These are phyloP conservation scores for Suhomyces coccinellae DNA, from an alignment of 1,139 yeast species.

Conservation along the genomic window DNA sequence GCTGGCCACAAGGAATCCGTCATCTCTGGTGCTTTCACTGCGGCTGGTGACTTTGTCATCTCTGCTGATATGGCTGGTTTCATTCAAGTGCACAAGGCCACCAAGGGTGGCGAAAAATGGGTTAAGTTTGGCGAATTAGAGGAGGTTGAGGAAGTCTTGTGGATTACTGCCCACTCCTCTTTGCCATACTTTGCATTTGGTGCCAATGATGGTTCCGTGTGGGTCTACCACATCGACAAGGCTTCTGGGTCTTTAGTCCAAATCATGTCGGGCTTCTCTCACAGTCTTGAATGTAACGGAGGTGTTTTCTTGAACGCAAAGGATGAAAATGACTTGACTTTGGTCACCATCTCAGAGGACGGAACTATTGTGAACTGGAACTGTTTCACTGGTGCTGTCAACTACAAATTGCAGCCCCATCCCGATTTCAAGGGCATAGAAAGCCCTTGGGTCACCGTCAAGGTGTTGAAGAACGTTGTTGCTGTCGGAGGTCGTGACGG, in stretches of 20 bases:
- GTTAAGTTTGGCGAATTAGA: conserved; percentile 65
- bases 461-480: conserved; percentile 47
- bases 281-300: conserved; percentile 73
- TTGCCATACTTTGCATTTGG: conserved; percentile 86
- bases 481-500: conserved; percentile 91
- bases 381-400: conserved; percentile 70
- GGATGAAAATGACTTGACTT: conserved; percentile 58
- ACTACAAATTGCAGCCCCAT: conserved; percentile 63
- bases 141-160: conserved; percentile 77
- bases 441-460: conserved; percentile 85
- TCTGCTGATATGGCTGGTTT: conserved; percentile 96
- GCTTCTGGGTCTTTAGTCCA: conserved; percentile 56
- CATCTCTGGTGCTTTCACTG: conserved; percentile 77
- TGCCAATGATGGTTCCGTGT: conserved; percentile 87
- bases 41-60: conserved; percentile 75
- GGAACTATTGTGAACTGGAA: conserved; percentile 89
- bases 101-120: conserved; percentile 84
- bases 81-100: conserved; percentile 68
- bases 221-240: conserved; percentile 81
- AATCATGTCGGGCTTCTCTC: conserved; percentile 78
- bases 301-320: conserved; percentile 72
- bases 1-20: conserved; percentile 86
- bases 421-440: conserved; percentile 66
- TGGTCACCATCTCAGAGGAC: conserved; percentile 85
- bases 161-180: conserved; percentile 79